Base-by-base conservation (phyloP, 2,329 filamentous ascomycete genomes). In the Hirsutella minnesotensis region DNA sequence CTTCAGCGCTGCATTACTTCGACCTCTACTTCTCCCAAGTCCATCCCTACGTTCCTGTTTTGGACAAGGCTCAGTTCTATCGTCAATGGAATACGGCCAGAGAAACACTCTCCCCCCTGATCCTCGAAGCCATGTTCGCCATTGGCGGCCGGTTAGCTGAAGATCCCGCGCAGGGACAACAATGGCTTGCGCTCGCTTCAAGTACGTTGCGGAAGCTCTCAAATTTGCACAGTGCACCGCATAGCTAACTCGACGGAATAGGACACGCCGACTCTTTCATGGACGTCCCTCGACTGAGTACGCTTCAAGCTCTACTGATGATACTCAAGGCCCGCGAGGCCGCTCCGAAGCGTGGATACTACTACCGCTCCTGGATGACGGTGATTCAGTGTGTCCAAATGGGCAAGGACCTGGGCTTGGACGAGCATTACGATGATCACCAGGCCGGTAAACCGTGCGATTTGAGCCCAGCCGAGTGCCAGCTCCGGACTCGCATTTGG, bases 301-400 rank as follows among this genome's bases (percentile, higher is more conserved):
- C 92, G 0, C 79, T 96, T 9, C 90, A 96, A 63, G 90, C 88
- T 3, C 69, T 95, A 47, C 66, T 95, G 37, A 81, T 96, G 37
- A 72, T 95, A 16, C 67, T 95, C 36, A 96, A 96, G 61, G 92
- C 90, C 1, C 77, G 88, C 49, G 90, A 96, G 61, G 84, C 86
- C n/a, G 80, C 84, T 9, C 89, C 90, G 0, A 94, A 94, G 57
- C 80, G 86, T 46, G 92, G 92, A 1, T 96, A 96, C 58, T 96
- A 92, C 61, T 96, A 92, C 63, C 81, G 90, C 31, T 96, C 92
- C 0, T 96, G 92, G 90, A 94, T 95, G 79, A 86, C 85, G 5
- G 79, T 94, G 18, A 90, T 95, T 42, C 86, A 89, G 47, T 87
- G 90, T 49, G 83, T 94, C 8, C 83, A 88, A 38, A 95, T 96